Percentiles rank a stretch among this genome's conserved stretches.
phyloP scores from a whole-genome alignment of 768 basidiomycete genomes.

The Tricholomella constricta region DNA sequence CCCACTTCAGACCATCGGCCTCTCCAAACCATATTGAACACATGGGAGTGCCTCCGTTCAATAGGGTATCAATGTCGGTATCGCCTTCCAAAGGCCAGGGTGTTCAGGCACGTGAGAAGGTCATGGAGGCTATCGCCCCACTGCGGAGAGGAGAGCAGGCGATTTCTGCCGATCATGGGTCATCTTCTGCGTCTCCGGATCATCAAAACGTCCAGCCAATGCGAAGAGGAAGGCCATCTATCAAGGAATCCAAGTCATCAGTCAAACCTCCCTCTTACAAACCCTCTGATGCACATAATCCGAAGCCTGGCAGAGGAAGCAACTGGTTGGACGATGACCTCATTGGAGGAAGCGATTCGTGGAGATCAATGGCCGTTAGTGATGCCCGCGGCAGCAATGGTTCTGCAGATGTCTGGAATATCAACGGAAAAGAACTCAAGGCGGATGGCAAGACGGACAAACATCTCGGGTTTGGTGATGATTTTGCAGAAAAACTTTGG shows the following conservation, averaged over 20 bases:
- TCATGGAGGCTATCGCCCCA: slow-evolving; percentile 77
- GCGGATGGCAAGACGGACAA: slow-evolving; percentile 20
- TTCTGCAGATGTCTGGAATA: slow-evolving; percentile 43
- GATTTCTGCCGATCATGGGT: slow-evolving; percentile 28
- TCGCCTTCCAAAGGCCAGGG: slow-evolving; percentile 48
- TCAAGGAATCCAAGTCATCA: slow-evolving; percentile 11
- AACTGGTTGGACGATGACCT: slow-evolving; percentile 42
- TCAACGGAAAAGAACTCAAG: slow-evolving; percentile 25
- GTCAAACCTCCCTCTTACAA: slow-evolving; percentile 1
- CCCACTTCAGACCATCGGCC: slow-evolving; percentile 27
- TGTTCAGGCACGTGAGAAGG: slow-evolving; percentile 72
- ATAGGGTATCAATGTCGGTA: slow-evolving; percentile 21
- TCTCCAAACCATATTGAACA: slow-evolving; percentile 31
- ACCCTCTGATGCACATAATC: slow-evolving; percentile 3
- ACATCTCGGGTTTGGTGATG: slow-evolving; percentile 62
- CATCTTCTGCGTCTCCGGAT: slow-evolving; percentile 32
- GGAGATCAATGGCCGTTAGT: slow-evolving; percentile 41
- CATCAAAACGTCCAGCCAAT: slow-evolving; percentile 4
- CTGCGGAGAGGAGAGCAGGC: slow-evolving; percentile 73
- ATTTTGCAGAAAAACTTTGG: slow-evolving; percentile 62
- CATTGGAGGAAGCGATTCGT: slow-evolving; percentile 46
- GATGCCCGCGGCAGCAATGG: slow-evolving; percentile 19
- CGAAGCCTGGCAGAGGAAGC: slow-evolving; percentile 16
- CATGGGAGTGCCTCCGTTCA: slow-evolving; percentile 27
- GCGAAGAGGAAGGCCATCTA: slow-evolving; percentile 15